Evolutionary conservation across 1,284 basidiomycete genomes (phyloP).

Genomic region (Pseudozyma sp.): DNA sequence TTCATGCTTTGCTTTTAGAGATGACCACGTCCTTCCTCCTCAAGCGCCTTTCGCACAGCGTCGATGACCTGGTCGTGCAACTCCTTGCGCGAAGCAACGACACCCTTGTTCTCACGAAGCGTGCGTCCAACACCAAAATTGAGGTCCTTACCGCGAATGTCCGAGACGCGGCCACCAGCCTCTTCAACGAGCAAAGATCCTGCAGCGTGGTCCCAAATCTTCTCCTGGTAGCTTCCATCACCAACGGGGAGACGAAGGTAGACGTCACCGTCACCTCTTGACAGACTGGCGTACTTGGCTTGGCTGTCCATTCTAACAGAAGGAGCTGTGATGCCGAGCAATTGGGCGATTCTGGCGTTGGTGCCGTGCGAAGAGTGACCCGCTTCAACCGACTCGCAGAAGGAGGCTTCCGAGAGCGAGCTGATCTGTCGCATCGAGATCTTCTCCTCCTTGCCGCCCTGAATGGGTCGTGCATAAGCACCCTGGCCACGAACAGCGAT

Average conservation of each 20-base stretch:
- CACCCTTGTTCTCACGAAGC: conserved; percentile 85
- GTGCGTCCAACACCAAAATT: conserved; percentile 90
- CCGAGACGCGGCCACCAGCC: conserved; percentile 86
- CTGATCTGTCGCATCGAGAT: conserved; percentile 61
- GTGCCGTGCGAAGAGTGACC: conserved; percentile 92
- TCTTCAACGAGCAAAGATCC: conserved; percentile 88
- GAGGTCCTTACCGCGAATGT: conserved; percentile 82
- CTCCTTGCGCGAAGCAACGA: conserved; percentile 80
- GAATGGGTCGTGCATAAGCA: conserved; percentile 59
- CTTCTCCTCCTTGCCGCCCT: conserved; percentile 45
- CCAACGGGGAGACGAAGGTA: conserved; percentile 90
- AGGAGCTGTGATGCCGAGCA: conserved; percentile 77
- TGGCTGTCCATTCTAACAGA: conserved; percentile 96
- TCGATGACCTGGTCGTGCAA: conserved; percentile 79
- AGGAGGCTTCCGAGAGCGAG: conserved; percentile 73
- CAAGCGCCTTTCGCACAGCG: conserved; percentile 79
- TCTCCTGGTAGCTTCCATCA: conserved; percentile 83
- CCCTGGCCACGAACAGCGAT: conserved; percentile 64
- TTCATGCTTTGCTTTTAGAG: conserved; percentile 15
- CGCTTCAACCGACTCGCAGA: conserved; percentile 94
- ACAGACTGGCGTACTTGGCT: conserved; percentile 91
- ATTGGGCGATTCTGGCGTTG: conserved; percentile 76
- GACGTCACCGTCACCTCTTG: conserved; percentile 86
- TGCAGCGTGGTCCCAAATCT: conserved; percentile 96
- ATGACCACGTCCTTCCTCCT: conserved; percentile 71